Base-by-base conservation (phyloP, 1,139 yeast species). In the Taphrina sp. region DNA sequence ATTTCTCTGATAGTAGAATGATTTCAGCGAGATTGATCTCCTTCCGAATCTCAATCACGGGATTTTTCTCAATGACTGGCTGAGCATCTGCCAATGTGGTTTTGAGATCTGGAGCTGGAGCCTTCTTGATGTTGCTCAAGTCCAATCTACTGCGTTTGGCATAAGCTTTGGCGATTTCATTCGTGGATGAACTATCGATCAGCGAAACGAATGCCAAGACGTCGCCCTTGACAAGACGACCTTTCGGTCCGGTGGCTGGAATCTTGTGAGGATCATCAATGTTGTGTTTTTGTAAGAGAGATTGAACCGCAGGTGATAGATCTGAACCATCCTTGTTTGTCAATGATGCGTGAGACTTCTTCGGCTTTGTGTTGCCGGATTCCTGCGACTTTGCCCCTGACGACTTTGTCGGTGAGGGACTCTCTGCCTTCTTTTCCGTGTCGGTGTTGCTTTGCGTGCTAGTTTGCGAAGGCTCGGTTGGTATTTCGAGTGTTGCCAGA, bases 141-240 rank as follows among this genome's bases (percentile, higher is more conserved):
- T 92, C 97, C 62, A 90, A 74, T 64, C 82, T 85, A 62, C 80
- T 77, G 61, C 78, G 77, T 52, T 76, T 72, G 58, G 78, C 74
- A 63, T 90, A 71, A 66, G 74, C 82, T 39, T 78, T 71, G 7
- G 86, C 74, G 57, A 90, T 74, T 22, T 71, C 67, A 19, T 70
- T 68, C 26, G 83, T 80, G 10, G 82, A 72, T 5, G 77, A 80
- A 49, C 73, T 65, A 14, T 85, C 70, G 58, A 90, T 85, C 61
- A 78, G 69, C 24, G 97, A 96, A 58, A 90, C 69, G 67, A 80
- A 82, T 0, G 95, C 94, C 63, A 90, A 76, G 1, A 90, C 88
- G 68, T 92, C 98, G 61, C 97, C 97, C 72, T 85, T 86, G 62
- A 89, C 75, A 51, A 92, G 69, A 65, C 95, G 79, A 17, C 96